Evolutionary conservation across 2,329 filamentous ascomycete genomes (phyloP), one percentile per base, ranked within the genome.

Genomic region (Beauveria bassiana): DNA sequence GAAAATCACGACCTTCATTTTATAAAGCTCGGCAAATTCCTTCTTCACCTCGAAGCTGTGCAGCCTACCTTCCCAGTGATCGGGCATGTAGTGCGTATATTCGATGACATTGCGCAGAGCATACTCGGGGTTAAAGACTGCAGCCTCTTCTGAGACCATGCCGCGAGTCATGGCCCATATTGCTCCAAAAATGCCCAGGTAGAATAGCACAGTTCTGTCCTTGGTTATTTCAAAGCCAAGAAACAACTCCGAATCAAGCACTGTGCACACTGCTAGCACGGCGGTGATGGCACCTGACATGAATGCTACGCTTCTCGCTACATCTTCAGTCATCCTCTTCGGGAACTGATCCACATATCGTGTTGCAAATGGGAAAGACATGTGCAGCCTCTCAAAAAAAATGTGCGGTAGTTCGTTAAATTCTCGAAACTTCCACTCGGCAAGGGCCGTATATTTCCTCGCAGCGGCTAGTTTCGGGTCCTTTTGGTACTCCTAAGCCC

Each of bases 401-500:
- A 98, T 81, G 73, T 99, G 95, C 61, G 89, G 88, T 1, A 99
- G 81, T 73, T 99, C 95, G 69, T 99, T 99, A 81, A 98, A 99
- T 72, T 98, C 93, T 53, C 95, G 88, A 65, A 99, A 97, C 69
- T 97, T 98, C 95, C 95, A 99, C 72, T 96, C 90, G 0, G 95
- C 95, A 56, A 96, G 83, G 1, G 92, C 90, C 0, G 93, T 98
- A 71, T 97, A 99, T 66, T 92, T 88, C 46, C 95, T 86, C 18
- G 74, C 73, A 9, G 91, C 88, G n/a, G 90, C 89, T 43, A 96
- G 84, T 65, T 92, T 87, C 0, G 91, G 93, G 65, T 97, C 96
- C 70, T 93, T 96, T 74, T 96, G 92, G 70, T 96, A 97, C 78
- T 99, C 93, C 88, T 91, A 63, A 3, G 49, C 38, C 10, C 22